Conservation (phyloP, 2,329 filamentous ascomycete genomes). For the Trematosphaeria pertusa region DNA sequence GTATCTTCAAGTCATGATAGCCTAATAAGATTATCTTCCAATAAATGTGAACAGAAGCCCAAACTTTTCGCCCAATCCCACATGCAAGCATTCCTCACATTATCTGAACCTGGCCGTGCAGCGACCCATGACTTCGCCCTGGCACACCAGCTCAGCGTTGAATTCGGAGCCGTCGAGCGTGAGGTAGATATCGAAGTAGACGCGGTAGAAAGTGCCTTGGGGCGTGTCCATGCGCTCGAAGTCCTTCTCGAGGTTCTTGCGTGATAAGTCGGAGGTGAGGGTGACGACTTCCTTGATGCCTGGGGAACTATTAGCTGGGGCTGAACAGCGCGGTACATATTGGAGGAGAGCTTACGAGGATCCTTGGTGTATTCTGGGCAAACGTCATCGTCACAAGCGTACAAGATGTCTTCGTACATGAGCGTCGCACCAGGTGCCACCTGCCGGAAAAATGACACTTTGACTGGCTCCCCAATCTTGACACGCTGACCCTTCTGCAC, state of each 20-base stretch:
- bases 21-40: slow-evolving; percentile 5
- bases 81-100: slow-evolving; percentile 1
- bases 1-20: background rate
- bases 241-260: slow-evolving; percentile 98
- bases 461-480: slow-evolving; percentile 98
- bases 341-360: slow-evolving; percentile 86
- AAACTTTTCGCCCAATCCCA: slow-evolving; percentile 13
- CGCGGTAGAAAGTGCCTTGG: slow-evolving; percentile 74
- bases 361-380: slow-evolving; percentile 99
- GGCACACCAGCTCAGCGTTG: slow-evolving; percentile 97
- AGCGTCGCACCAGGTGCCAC: slow-evolving; percentile 95
- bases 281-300: slow-evolving; percentile 99
- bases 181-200: slow-evolving; percentile 77
- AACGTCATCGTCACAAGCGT: slow-evolving; percentile 96
- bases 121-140: slow-evolving; percentile 97
- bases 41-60: slow-evolving; percentile 10
- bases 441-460: slow-evolving; percentile 98
- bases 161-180: slow-evolving; percentile 98
- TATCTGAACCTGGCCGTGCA: slow-evolving; percentile 88
- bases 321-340: background rate
- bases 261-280: slow-evolving; percentile 92
- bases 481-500: slow-evolving; percentile 98
- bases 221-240: slow-evolving; percentile 99
- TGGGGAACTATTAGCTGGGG: slow-evolving; percentile 46
- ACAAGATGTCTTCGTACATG: slow-evolving; percentile 99